Evolutionary conservation across 257 asterid genomes (phyloP), one percentile per base, ranked within the genome.

Genomic region (Nicotiana sylvestris): DNA sequence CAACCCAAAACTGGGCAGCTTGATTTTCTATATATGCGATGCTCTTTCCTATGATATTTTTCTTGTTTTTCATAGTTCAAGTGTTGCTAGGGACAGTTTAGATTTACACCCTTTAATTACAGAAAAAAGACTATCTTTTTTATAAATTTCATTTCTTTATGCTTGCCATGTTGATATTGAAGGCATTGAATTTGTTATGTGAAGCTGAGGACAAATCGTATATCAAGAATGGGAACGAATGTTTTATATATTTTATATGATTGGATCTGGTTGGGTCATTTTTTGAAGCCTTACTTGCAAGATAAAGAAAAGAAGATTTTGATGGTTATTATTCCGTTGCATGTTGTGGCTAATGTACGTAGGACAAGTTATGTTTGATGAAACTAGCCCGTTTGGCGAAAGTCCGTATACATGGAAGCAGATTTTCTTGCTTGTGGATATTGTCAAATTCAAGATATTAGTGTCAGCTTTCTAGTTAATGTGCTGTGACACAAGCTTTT

Each of bases 251-350:
- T 66, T 66, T 3, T 66, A 66, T 66, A 66, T 66, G 21, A 61
- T 79, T 61, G 74, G 74, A 18, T 58, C 82, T n/a, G 82, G 58
- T n/a, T 79, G 30, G 82, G 72, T 79, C 70, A 35, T 33, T 60
- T 58, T 65, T 39, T 78, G 82, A 78, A 78, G 35, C 82, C 70
- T 2, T 78, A 33, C 21, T 78, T 57, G 82, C 82, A 78, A 33
- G 0, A 33, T 33, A 33, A 33, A 33, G 37, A 33, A 33, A 33
- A 43, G 9, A 58, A 33, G 21, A 53, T 78, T 9, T 39, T 33
- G 56, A 78, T 58, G 53, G 16, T 78, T 8, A 72, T 60, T 1
- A 79, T 79, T 17, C 82, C 74, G 2, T 80, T 61, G 82, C 82
- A 80, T 62, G 61, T 61, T 39, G 74, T 80, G 82, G 82, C 82